Evolutionary conservation across 2,329 filamentous ascomycete species (phyloP), one percentile per base, ranked within the genome.

Genomic region (Neofusicoccum ribis): DNA sequence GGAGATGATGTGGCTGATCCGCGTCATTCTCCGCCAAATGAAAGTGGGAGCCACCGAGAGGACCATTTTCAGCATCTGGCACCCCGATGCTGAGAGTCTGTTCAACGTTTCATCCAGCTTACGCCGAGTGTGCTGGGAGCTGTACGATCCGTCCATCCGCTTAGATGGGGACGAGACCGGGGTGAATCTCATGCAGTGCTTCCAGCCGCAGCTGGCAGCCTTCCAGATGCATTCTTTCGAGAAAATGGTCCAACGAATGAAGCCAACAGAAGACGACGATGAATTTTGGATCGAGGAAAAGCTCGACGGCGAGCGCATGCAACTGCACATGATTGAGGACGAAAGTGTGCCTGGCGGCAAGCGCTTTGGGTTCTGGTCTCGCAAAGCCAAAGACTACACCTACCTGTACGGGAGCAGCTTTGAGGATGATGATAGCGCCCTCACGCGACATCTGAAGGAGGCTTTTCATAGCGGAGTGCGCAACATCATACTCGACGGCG

Each of bases 241-340:
- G 63, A 91, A 88, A 73, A 92, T 96, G 86, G 87, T 96, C 1
- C 82, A 87, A 17, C 88, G 80, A 50, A 86, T 89, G 78, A 85
- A 87, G 2, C 83, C 85, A 0, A 89, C 87, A 0, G 85, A 89
- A 27, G 88, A 91, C 0, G 89, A 96, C 61, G 82, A 85, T 0
- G 87, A 90, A 8, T 99, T 96, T 73, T 98, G 93, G 93, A 95
- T 98, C 54, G 95, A 99, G 76, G 95, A 99, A 79, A 99, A 99
- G 77, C 82, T 99, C 8, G 95, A 99, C 70, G 95, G 95, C 1
- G 95, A 99, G 78, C 87, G 95, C 31, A 97, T 99, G 89, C 95
- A 99, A 76, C 84, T 99, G 74, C 95, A 99, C 76, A 93, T 98
- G 90, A 78, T 86, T 12, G 83, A 90, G 65, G 92, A 97, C 69